These are phyloP conservation scores for Penicillium desertorum DNA, from an alignment of 495 filamentous ascomycete species.

Conservation along the genomic window DNA sequence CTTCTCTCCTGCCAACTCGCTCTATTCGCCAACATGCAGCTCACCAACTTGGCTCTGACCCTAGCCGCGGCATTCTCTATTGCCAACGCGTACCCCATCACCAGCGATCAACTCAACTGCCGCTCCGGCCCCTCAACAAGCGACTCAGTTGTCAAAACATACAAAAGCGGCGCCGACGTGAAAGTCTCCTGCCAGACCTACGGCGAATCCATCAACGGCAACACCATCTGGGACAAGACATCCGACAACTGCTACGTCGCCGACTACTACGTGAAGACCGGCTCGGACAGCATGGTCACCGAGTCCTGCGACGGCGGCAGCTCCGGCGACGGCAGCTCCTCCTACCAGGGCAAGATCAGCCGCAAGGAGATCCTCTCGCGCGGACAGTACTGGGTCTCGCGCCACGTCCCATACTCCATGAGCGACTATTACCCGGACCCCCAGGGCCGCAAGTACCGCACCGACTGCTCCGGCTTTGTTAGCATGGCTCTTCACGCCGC, in stretches of 20 bases:
- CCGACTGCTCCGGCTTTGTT: constrained; percentile 19
- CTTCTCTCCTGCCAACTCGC: background rate
- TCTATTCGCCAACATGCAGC: constrained; percentile 9
- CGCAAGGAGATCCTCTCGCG: constrained; percentile 20
- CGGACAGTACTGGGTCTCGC: constrained; percentile 18
- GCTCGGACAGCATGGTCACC: constrained; percentile 17
- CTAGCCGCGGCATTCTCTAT: constrained; percentile 18
- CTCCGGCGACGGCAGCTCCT: constrained; percentile 15
- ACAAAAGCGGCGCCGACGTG: constrained; percentile 12
- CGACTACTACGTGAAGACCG: constrained; percentile 22
- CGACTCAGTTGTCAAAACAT: constrained; percentile 12
- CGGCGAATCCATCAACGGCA: constrained; percentile 15
- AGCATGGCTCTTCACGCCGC: constrained; percentile 20
- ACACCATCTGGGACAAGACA: constrained; percentile 21
- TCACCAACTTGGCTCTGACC: constrained; percentile 17
- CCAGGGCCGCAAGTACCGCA: constrained; percentile 18
- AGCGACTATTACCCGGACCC: constrained; percentile 17
- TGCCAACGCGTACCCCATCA: constrained; percentile 16
- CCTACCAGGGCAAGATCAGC: constrained; percentile 20
- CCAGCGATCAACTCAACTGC: constrained; percentile 10
- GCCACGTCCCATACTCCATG: constrained; percentile 19
- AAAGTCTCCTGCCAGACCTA: constrained; percentile 18
- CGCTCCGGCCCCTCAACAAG: constrained; percentile 16
- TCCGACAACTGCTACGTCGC: constrained; percentile 18
- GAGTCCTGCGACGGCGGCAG: constrained; percentile 14